phyloP scores from a whole-genome alignment of 345 rosid species.

The Brassica cretica region DNA sequence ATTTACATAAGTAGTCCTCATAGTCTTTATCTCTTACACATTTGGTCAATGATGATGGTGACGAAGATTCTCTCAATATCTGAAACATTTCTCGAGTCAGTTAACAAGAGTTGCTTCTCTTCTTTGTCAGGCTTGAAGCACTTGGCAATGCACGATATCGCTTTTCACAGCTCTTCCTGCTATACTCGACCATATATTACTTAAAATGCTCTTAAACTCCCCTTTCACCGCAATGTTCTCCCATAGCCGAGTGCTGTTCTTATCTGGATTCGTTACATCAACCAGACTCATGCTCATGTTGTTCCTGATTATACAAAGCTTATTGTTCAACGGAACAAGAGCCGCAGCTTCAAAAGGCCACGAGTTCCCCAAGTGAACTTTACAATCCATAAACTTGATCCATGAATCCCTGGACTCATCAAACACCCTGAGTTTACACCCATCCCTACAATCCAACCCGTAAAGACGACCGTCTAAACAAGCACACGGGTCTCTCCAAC shows the following conservation, averaged over 20 bases:
- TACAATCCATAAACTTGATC: constrained; percentile 86
- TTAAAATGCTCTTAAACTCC: constrained; percentile 69
- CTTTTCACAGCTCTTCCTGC: constrained; percentile 81
- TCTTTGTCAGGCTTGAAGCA: constrained; percentile 78
- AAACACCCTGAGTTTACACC: constrained; percentile 82
- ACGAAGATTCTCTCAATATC: too few species aligned
- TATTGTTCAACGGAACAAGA: constrained; percentile 75
- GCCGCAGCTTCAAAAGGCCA: constrained; percentile 89
- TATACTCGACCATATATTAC: constrained; percentile 81
- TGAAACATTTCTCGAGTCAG: too few species aligned
- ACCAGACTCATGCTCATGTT: constrained; percentile 95
- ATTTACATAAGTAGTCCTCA: too few species aligned
- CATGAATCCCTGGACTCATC: constrained; percentile 76
- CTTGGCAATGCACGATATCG: constrained; percentile 92
- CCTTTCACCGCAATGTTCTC: constrained; percentile 84
- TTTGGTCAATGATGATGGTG: too few species aligned
- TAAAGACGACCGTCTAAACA: constrained; percentile 72
- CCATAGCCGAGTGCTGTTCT: constrained; percentile 72
- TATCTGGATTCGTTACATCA: constrained; percentile 75
- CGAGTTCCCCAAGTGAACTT: constrained; percentile 83
- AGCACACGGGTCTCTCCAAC: constrained; percentile 90
- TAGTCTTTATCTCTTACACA: too few species aligned
- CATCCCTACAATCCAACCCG: constrained; percentile 87
- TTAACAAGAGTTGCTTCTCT: not conserved
- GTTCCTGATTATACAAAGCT: constrained; percentile 88